A percentile compares a stretch with the other conserved stretches of the same genome.
Conservation (phyloP, 2,329 filamentous ascomycete genomes). For the Calonectria ilicicola region DNA sequence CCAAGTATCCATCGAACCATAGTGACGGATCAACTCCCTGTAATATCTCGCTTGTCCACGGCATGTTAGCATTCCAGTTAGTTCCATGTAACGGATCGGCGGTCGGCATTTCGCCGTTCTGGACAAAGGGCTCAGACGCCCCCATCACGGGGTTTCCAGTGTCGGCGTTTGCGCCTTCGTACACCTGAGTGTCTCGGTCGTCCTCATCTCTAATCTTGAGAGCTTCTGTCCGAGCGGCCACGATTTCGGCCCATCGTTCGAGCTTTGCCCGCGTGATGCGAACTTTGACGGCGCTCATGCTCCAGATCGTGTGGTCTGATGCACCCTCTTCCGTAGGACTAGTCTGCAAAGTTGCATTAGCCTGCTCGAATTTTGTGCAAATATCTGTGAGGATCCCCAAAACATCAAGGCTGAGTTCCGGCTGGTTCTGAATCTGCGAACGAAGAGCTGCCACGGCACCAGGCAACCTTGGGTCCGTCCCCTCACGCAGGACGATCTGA, state of each 20-base stretch:
- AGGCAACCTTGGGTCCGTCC: conserved; percentile 53
- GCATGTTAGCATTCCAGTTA: conserved; percentile 42
- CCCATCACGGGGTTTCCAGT: not conserved
- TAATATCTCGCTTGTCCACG: conserved; percentile 47
- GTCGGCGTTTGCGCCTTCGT: not conserved
- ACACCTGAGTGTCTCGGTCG: conserved; percentile 34
- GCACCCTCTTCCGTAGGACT: conserved; percentile 46
- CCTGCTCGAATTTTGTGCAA: conserved; percentile 57
- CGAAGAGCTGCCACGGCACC: conserved; percentile 55
- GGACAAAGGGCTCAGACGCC: conserved; percentile 16
- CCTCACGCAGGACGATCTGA: conserved; percentile 41
- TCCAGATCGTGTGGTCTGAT: conserved; percentile 61
- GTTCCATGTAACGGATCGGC: conserved; percentile 39
- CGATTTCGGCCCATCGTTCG: conserved; percentile 60
- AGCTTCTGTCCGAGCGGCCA: conserved; percentile 50
- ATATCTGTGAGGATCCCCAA: conserved; percentile 55
- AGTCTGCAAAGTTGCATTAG: conserved; percentile 51
- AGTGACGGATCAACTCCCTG: conserved; percentile 49
- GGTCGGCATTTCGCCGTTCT: conserved; percentile 33
- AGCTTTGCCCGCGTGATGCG: conserved; percentile 59
- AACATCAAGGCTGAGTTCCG: conserved; percentile 59
- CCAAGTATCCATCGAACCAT: conserved; percentile 51
- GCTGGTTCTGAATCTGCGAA: conserved; percentile 56
- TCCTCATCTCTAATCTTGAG: conserved; percentile 35
- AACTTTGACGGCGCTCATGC: conserved; percentile 60